Evolutionary conservation across 768 basidiomycete species (phyloP), one percentile per base, ranked within the genome.

Genomic region (Phylloporus rhodoxanthus): DNA sequence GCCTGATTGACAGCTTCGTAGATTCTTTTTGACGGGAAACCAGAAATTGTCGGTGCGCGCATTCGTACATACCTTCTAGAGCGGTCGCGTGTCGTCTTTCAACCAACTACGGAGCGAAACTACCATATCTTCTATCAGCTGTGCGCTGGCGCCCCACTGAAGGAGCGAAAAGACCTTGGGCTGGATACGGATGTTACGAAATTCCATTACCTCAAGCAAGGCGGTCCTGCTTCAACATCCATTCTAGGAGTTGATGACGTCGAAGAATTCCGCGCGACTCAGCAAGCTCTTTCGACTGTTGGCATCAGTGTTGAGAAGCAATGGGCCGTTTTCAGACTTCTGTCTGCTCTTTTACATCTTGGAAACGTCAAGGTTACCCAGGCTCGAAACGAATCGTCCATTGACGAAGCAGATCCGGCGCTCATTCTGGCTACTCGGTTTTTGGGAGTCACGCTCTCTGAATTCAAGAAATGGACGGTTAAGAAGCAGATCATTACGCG

Each of bases 111-210:
- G 38, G 96, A 99, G 68, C 84, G 96, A 52, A 99, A 99, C 70
- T 99, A 98, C 70, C 96, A 99, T 69, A 97, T 99, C 60, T 99
- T 99, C 76, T 98, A 99, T 71, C 96, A 99, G 66, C 75, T 99
- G n/a, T 92, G 95, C 58, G 89, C 94, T 0, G 96, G 96, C 42
- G 92, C 91, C 9, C 94, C 96, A 2, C 73, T 88, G 20, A 95
- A 95, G 68, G 96, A 99, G 63, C 83, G 91, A 36, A 95, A 95
- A 69, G 91, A 94, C 60, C 81, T 97, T 39, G 94, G 92, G 5
- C 77, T 99, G 32, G 91, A 94, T 59, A 74, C 77, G 17, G 89
- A 94, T 62, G 75, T 90, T 50, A 80, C 80, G 48, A 88, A 91
- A 66, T 99, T 98, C 70, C 79, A 85, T 55, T 98, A 89, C 63